Evolutionary conservation across 2,329 filamentous ascomycete genomes (phyloP).

Genomic region (Neurospora crassa): DNA sequence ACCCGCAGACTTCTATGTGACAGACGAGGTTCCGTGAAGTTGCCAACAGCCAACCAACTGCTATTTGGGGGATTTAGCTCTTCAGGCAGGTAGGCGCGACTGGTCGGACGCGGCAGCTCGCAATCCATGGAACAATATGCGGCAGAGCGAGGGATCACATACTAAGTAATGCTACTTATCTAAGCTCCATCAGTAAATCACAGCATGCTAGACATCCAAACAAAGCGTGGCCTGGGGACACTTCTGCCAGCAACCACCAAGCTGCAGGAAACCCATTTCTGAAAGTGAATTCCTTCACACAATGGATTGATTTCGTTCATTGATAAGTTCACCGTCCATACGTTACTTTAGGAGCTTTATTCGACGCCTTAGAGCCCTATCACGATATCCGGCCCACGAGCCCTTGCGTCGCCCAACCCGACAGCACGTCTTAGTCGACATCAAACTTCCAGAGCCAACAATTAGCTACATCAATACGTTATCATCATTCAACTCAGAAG

Average conservation of each 20-base stretch:
- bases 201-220: background rate
- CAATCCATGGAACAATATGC: background rate
- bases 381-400: background rate
- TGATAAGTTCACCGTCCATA: background rate
- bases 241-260: background rate
- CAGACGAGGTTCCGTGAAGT: background rate
- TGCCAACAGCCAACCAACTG: background rate
- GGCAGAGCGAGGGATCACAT: background rate
- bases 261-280: background rate
- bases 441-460: background rate
- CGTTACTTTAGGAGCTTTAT: background rate
- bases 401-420: background rate
- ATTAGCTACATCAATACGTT: background rate
- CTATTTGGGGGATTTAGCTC: background rate
- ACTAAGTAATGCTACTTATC: no score
- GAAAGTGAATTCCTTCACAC: background rate
- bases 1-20: background rate
- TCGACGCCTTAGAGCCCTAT: background rate
- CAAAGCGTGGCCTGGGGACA: background rate
- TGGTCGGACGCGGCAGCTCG: background rate
- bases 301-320: background rate
- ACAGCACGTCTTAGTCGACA: background rate
- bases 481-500: background rate
- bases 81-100: background rate
- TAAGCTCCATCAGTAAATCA: background rate